phyloP scores from a whole-genome alignment of 768 basidiomycete species.

The Xerocomus brunneocitrinus region DNA sequence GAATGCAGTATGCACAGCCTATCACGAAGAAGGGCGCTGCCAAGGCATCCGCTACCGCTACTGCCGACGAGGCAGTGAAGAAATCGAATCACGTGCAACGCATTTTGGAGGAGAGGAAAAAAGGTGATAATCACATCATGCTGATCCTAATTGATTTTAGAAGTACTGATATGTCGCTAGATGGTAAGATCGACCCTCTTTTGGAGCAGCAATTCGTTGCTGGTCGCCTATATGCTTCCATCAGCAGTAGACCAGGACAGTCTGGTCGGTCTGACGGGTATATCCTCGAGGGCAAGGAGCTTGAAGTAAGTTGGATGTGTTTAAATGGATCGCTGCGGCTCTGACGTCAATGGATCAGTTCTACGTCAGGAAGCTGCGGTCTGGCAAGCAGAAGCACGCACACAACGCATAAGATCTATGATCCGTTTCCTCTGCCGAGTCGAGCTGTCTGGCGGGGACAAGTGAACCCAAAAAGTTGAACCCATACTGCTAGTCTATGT shows the following conservation, averaged over 20 bases:
- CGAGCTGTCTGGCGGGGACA: neutral
- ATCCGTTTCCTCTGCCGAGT: neutral
- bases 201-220: constrained; percentile 89
- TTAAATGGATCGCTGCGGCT: neutral
- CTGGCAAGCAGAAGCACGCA: constrained; percentile 94
- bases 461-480: constrained; percentile 2
- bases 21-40: constrained; percentile 76
- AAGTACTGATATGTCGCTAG: constrained; percentile 36
- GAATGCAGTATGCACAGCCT: constrained; percentile 82
- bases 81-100: constrained; percentile 89
- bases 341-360: constrained; percentile 52
- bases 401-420: constrained; percentile 36
- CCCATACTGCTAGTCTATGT: neutral
- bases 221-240: constrained; percentile 90
- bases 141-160: neutral
- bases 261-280: constrained; percentile 96
- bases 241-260: constrained; percentile 96
- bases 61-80: constrained; percentile 60
- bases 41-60: constrained; percentile 48
- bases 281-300: constrained; percentile 96
- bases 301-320: constrained; percentile 60
- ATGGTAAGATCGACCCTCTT: constrained; percentile 86
- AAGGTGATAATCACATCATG: constrained; percentile 49
- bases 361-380: constrained; percentile 90
- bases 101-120: constrained; percentile 83